Base-by-base conservation (phyloP, 163 green algal genomes). In the Volvox carteri region DNA sequence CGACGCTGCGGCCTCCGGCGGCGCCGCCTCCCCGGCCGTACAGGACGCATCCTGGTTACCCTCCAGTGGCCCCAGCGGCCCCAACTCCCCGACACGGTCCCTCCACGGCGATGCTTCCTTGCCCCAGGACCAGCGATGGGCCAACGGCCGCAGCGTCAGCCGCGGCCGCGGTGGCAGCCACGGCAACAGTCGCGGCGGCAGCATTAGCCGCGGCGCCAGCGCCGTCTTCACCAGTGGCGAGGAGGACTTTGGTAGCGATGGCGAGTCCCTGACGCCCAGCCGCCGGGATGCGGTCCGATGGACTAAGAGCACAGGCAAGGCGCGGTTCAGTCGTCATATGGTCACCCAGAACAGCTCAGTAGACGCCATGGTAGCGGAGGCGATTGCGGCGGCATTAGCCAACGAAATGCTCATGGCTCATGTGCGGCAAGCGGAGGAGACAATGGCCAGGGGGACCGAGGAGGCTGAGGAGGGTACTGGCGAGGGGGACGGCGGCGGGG, bases 361-460 rank as follows among this genome's bases (percentile, higher is more conserved):
- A 48, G 83, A 88, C 21, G 50, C 50, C 30, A 7, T 88, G 50
- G 83, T 88, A 48, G 83, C 68, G 48, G 83, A 88, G 68, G 68
- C 68, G 4, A 50, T 88, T 21, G 12, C 74, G 8, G 44, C 16
- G 28, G 46, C 46, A 46, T 7, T 73, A 35, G 52, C 35, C 21
- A 73, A 68, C 52, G 77, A 85, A 14, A 5, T 84, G 75, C 44
- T 81, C 4, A 42, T 5, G 30, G 33, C 23, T 42, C 41, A 62
- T 23, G 74, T 28, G n/a, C 12, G 14, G 75, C 48, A 44, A 48
- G 48, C 21, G 75, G 75, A 33, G 75, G 75, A 4, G 11, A 30
- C 25, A 65, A 81, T 30, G 1, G 8, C 48, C 35, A 33, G 4
- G 75, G 75, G 23, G n/a, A 30, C 37, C 7, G 48, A 50, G 46